phyloP scores from a whole-genome alignment of 169 alveolate genomes.

The Cryptosporidium sp. region DNA sequence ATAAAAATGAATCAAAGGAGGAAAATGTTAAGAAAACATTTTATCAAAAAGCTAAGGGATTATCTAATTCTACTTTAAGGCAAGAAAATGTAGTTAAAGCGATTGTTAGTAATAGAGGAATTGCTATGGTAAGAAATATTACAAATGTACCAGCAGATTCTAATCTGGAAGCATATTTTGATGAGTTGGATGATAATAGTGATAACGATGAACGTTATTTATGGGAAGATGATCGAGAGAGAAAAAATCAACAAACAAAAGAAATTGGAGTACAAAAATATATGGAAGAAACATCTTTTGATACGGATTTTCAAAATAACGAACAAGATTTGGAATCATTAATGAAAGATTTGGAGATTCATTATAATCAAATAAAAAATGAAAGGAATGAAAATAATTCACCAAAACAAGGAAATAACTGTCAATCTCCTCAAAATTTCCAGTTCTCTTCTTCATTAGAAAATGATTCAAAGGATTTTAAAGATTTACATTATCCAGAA shows the following conservation, averaged over 20 bases:
- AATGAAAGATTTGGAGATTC: slow-evolving; percentile 35
- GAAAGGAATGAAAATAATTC: background rate
- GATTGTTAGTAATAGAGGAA: slow-evolving; percentile 44
- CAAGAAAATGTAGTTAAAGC: slow-evolving; percentile 58
- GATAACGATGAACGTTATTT: slow-evolving; percentile 26
- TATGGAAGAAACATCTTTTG: slow-evolving; percentile 47
- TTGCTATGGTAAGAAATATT: slow-evolving; percentile 68
- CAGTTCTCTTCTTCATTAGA: background rate
- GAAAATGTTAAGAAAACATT: slow-evolving; percentile 52
- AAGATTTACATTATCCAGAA: background rate
- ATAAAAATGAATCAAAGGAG: slow-evolving; percentile 2
- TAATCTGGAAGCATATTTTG: slow-evolving; percentile 56
- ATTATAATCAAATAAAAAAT: slow-evolving; percentile 1
- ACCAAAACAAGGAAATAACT: background rate
- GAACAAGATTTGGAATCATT: slow-evolving; percentile 9
- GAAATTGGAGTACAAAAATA: slow-evolving; percentile 65
- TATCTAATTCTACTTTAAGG: background rate
- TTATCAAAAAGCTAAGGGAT: slow-evolving; percentile 40
- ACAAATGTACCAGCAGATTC: slow-evolving; percentile 62
- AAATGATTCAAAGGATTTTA: slow-evolving; percentile 10
- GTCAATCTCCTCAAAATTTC: background rate
- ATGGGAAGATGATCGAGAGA: slow-evolving; percentile 38
- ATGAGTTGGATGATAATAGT: slow-evolving; percentile 60
- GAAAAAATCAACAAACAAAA: background rate
- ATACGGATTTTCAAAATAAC: background rate